A percentile compares a stretch with the other conserved stretches of the same genome.
Conservation (phyloP, 306 rosid species). For the Canavalia gladiata region DNA sequence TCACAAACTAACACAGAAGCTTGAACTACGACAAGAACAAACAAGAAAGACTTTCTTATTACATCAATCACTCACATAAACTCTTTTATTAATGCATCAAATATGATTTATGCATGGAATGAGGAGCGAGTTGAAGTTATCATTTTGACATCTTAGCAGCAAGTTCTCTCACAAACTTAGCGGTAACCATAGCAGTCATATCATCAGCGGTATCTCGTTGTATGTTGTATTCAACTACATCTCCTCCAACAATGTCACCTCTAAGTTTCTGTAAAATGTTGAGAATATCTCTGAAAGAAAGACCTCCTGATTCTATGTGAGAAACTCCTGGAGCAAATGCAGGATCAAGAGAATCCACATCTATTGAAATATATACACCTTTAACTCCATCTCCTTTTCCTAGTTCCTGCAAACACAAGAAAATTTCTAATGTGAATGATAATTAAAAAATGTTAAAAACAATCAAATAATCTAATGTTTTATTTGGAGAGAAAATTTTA, state of each 20-base stretch:
- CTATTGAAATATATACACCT: conserved; percentile 92
- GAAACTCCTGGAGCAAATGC: conserved; percentile 99
- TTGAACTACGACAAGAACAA: too few relatives aligned
- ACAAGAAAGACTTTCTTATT: too few relatives aligned
- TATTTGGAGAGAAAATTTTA: too few relatives aligned
- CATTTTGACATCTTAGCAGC: conserved; percentile 88
- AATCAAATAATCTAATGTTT: too few relatives aligned
- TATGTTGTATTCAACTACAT: conserved; percentile 91
- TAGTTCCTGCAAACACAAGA: conserved; percentile 69
- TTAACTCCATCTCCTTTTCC: conserved; percentile 82
- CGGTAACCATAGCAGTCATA: conserved; percentile 99
- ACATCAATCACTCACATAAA: too few relatives aligned
- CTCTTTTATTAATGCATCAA: too few relatives aligned
- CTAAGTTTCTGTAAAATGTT: conserved; percentile 92
- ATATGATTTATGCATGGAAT: too few relatives aligned
- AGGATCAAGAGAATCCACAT: conserved; percentile 92
- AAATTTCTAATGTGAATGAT: too few relatives aligned
- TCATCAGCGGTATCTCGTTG: conserved; percentile 96
- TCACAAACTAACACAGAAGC: too few relatives aligned
- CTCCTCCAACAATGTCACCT: conserved; percentile 86
- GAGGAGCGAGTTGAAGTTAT: neutral
- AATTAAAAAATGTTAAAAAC: too few relatives aligned
- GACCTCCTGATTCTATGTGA: conserved; percentile 96
- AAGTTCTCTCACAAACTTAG: conserved; percentile 91
- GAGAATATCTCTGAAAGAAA: conserved; percentile 87